Conservation (phyloP, 2,329 filamentous ascomycete species). For the Tolypocladium tundrense region DNA sequence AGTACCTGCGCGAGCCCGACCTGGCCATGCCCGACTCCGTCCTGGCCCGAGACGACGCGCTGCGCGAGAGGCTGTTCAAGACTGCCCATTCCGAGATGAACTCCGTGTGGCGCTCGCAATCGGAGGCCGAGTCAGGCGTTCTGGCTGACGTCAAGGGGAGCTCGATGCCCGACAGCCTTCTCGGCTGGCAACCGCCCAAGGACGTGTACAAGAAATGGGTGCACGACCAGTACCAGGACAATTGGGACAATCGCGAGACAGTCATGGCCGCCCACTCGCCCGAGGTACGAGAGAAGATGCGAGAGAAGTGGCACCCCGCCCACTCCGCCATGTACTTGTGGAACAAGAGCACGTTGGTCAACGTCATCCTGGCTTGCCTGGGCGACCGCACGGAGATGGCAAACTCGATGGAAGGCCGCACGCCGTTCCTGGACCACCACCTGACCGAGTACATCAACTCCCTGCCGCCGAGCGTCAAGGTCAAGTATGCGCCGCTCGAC, state of each 20-base stretch:
- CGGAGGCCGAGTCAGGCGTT: background rate
- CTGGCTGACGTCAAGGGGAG: background rate
- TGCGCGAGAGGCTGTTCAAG: background rate
- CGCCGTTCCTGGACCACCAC: conserved; percentile 20
- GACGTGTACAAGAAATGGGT: background rate
- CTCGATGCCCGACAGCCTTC: background rate
- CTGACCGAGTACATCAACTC: conserved; percentile 10
- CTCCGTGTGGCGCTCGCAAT: background rate
- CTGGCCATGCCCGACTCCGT: conserved; percentile 17
- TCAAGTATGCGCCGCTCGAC: background rate
- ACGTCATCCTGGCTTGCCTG: conserved; percentile 17
- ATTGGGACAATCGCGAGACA: background rate
- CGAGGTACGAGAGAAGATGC: background rate
- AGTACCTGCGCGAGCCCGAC: conserved; percentile 40
- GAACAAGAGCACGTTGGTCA: conserved; percentile 9
- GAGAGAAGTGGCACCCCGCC: conserved; percentile 2
- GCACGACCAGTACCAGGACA: background rate
- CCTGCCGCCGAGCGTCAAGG: conserved; percentile 5
- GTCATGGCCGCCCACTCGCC: background rate
- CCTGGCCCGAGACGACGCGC: conserved; percentile 2
- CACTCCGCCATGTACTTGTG: conserved; percentile 3
- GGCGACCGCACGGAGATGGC: conserved; percentile 26
- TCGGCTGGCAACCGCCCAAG: background rate
- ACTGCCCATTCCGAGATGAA: background rate
- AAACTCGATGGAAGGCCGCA: conserved; percentile 22